Base-by-base conservation (phyloP, 2,329 filamentous ascomycete species). In the Botryotinia convoluta region DNA sequence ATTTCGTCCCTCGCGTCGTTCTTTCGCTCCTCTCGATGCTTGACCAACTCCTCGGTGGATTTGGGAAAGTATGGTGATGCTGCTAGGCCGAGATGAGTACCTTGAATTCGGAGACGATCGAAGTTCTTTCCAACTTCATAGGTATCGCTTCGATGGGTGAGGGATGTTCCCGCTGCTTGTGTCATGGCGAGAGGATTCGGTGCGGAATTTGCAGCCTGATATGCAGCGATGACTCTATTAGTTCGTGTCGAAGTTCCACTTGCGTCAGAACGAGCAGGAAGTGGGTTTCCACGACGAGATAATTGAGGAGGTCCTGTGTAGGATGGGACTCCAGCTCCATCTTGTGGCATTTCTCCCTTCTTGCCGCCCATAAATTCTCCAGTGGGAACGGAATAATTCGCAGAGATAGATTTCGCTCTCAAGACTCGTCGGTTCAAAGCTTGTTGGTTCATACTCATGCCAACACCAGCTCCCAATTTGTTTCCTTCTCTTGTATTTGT, bases 11-110 rank as follows among this genome's bases (percentile, higher is more conserved):
- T n/a, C 1, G 51, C 48, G 2, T 72, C 70, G 7, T 67, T 57
- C 26, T 72, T 68, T 18, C 70, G 44, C 14, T 45, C 69, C 51
- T 72, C 70, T 45, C 70, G 16, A 32, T 72, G 61, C 32, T 54
- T 61, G 0, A 67, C n/a, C 29, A 68, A 37, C 22, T 72, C 70
- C 1, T 67, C 61, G 35, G 57, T 59, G 1, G 26, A 68, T 3
- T 61, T 54, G 9, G 61, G 62, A 7, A 68, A 72, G 37, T 60
- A 59, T 7, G 62, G 61, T 8, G 44, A 63, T 5, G 20, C 18
- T 3, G n/a, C 16, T 7, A 71, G 37, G 16, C 69, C 69, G 0
- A 71, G 20, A 16, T 71, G 69, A 5, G 44, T 14, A 18, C 60
- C 69, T 39, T 71, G 69, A 14, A 44, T 35, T 16, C 61, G 60